These are phyloP conservation scores for Thermothelomyces thermophilus DNA, from an alignment of 2,329 filamentous ascomycete genomes.

Conservation along the genomic window DNA sequence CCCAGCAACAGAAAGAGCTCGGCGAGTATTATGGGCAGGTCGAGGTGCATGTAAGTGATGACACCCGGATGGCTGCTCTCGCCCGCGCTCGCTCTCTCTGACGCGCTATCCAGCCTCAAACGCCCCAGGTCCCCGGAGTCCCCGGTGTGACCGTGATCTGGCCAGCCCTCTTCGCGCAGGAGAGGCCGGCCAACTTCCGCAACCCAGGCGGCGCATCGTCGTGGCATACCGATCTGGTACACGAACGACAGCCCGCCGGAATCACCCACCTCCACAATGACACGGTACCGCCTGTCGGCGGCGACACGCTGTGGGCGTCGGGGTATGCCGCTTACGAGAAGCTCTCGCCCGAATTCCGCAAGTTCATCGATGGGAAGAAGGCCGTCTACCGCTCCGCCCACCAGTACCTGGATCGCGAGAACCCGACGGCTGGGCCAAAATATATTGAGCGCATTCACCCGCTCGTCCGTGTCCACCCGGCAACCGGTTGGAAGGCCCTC, in stretches of 20 bases:
- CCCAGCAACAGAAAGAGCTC: slow-evolving; percentile 5
- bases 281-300: slow-evolving; percentile 3
- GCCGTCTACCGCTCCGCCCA: slow-evolving; percentile 8
- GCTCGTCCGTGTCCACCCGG: background rate
- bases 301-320: slow-evolving; percentile 7
- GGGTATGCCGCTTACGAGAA: slow-evolving; percentile 6
- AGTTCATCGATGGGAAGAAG: slow-evolving; percentile 5
- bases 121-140: background rate
- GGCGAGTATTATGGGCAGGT: slow-evolving; percentile 4
- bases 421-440: background rate
- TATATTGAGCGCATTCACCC: slow-evolving; percentile 4
- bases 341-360: slow-evolving; percentile 5
- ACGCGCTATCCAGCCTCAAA: background rate
- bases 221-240: slow-evolving; percentile 6
- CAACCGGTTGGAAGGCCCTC: slow-evolving; percentile 4
- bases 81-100: too few relatives aligned
- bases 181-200: background rate
- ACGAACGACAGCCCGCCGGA: slow-evolving; percentile 4
- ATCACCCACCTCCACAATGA: slow-evolving; percentile 6
- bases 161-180: slow-evolving; percentile 3
- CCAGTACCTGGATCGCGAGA: slow-evolving; percentile 3
- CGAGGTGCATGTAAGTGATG: slow-evolving; percentile 4
- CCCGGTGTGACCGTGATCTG: slow-evolving; percentile 7
- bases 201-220: slow-evolving; percentile 1
- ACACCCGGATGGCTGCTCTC: background rate